Percentiles rank a stretch among this genome's conserved stretches.
phyloP scores from a whole-genome alignment of 2,329 filamentous ascomycete genomes.

The Coleophoma cylindrospora region DNA sequence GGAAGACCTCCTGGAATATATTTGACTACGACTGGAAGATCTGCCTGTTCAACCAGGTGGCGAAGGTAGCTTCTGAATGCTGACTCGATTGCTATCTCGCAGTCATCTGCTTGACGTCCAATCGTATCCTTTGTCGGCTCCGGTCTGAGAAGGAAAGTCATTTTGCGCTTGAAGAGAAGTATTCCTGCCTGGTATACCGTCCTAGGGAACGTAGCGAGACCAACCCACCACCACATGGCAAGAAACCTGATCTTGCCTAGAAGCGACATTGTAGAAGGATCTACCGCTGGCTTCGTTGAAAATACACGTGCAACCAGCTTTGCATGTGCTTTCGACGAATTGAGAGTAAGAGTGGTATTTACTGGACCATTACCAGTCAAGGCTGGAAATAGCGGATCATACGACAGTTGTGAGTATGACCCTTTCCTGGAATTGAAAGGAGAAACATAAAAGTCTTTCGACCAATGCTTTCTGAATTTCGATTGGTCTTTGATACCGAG shows the following conservation, averaged over 20 bases:
- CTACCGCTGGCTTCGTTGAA: slow-evolving; percentile 43
- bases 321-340: slow-evolving; percentile 45
- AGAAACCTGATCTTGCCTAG: slow-evolving; percentile 43
- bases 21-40: slow-evolving; percentile 39
- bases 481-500: background rate
- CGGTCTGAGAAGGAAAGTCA: slow-evolving; percentile 62
- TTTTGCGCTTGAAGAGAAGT: slow-evolving; percentile 49
- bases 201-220: slow-evolving; percentile 59
- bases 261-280: slow-evolving; percentile 41
- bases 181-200: slow-evolving; percentile 55
- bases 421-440: slow-evolving; percentile 64
- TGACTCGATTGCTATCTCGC: slow-evolving; percentile 42
- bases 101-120: slow-evolving; percentile 43
- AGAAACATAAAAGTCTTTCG: slow-evolving; percentile 73
- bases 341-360: slow-evolving; percentile 54
- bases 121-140: slow-evolving; percentile 55
- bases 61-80: slow-evolving; percentile 43
- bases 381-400: slow-evolving; percentile 38
- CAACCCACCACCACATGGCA: slow-evolving; percentile 60
- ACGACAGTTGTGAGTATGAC: slow-evolving; percentile 43
- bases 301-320: slow-evolving; percentile 59
- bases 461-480: slow-evolving; percentile 47
- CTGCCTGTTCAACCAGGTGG: slow-evolving; percentile 42
- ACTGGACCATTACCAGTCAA: slow-evolving; percentile 38
- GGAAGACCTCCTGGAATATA: slow-evolving; percentile 49